phyloP scores from a whole-genome alignment of 148 eudicot species.

The Silene conica region DNA sequence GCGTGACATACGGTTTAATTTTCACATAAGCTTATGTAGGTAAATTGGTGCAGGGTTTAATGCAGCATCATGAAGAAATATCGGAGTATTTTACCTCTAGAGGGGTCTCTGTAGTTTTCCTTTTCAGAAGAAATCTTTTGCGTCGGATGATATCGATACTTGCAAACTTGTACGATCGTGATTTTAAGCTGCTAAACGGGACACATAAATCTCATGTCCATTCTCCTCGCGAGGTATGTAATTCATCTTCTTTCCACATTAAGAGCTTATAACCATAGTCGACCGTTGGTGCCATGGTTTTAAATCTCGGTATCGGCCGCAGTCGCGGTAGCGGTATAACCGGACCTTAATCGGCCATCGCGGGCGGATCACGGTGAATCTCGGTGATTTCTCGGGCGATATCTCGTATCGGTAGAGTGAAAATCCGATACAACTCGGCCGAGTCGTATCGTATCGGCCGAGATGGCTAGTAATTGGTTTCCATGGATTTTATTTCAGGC shows the following conservation, averaged over 20 bases:
- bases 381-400: no score
- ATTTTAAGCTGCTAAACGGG: slow-evolving; percentile 64
- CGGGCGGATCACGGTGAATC: no score
- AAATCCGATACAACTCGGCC: no score
- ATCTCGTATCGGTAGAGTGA: no score
- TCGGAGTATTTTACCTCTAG: slow-evolving; percentile 57
- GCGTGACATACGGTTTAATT: background rate
- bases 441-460: no score
- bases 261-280: background rate
- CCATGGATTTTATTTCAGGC: slow-evolving; percentile 43
- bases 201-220: slow-evolving; percentile 90
- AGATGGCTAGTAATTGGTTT: background rate
- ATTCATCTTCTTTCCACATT: slow-evolving; percentile 21
- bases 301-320: no score
- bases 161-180: slow-evolving; percentile 75
- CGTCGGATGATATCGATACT: slow-evolving; percentile 82
- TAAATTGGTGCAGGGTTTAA: slow-evolving; percentile 51
- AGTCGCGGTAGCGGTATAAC: no score
- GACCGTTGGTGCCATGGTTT: background rate
- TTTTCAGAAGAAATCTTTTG: slow-evolving; percentile 77
- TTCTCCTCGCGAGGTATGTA: slow-evolving; percentile 61
- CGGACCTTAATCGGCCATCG: no score
- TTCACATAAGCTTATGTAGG: slow-evolving; percentile 4
- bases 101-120: slow-evolving; percentile 79
- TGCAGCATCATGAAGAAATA: slow-evolving; percentile 79